A percentile compares a stretch with the other conserved stretches of the same genome.
Conservation (phyloP, 257 asterid genomes). For the Anisodus tanguticus region DNA sequence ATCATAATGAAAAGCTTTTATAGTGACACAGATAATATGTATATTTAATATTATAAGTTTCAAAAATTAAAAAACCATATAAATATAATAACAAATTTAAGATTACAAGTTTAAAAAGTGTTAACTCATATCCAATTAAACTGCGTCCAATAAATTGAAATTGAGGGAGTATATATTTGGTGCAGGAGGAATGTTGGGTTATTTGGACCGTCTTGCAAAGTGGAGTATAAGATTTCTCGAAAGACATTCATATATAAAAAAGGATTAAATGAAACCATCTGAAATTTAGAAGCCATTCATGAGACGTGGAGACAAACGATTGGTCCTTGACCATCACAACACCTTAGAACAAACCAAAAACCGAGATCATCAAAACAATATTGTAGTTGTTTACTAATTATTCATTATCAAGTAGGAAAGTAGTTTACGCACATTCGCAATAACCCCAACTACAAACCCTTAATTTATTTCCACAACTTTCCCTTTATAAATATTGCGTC, state of each 20-base stretch:
- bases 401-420: conserved; percentile 35
- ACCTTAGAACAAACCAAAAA: background rate
- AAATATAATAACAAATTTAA: too few species aligned
- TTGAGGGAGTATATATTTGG: background rate
- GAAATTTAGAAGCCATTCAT: background rate
- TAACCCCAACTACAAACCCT: conserved; percentile 30
- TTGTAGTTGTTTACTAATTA: background rate
- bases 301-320: background rate
- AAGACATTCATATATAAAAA: background rate
- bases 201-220: background rate
- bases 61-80: too few species aligned
- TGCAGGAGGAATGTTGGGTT: background rate
- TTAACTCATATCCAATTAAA: background rate
- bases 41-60: too few species aligned
- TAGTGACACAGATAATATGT: too few species aligned
- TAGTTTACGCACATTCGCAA: conserved; percentile 46
- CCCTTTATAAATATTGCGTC: conserved; percentile 32
- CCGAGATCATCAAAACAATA: background rate
- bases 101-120: too few species aligned
- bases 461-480: background rate
- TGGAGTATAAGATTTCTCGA: background rate
- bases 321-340: background rate
- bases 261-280: background rate
- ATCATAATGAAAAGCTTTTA: too few species aligned
- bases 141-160: too few species aligned